Conservation (phyloP, 768 basidiomycete genomes). For the Russula lepida region DNA sequence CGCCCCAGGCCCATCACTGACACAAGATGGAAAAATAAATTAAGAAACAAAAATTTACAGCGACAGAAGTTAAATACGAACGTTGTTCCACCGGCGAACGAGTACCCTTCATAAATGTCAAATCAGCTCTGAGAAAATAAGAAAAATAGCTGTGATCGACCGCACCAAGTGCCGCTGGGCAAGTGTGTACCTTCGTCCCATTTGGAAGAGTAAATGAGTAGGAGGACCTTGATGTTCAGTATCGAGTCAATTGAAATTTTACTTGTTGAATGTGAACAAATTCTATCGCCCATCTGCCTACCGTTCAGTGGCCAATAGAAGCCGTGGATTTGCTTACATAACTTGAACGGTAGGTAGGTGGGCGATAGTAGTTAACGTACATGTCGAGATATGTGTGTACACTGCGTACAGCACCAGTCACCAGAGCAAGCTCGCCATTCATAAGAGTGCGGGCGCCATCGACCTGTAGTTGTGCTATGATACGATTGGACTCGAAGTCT, state of each 20-base stretch:
- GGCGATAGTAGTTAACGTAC: conserved; percentile 38
- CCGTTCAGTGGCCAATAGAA: no score
- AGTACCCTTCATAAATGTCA: conserved; percentile 41
- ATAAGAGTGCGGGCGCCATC: conserved; percentile 59
- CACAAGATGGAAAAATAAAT: neutral
- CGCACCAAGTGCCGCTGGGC: conserved; percentile 71
- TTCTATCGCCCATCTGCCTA: no score
- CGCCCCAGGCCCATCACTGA: conserved; percentile 70
- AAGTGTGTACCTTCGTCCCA: conserved; percentile 60
- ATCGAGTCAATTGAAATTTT: neutral
- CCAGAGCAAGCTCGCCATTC: conserved; percentile 36
- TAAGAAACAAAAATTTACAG: neutral
- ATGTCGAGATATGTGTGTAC: conserved; percentile 68
- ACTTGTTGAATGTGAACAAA: neutral
- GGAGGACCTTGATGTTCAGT: conserved; percentile 39
- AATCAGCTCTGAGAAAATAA: conserved; percentile 4
- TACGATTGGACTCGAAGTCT: conserved; percentile 65
- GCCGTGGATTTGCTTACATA: no score
- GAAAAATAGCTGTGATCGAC: conserved; percentile 2
- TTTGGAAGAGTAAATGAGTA: conserved; percentile 57
- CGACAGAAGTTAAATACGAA: conserved; percentile 27
- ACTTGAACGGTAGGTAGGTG: no score
- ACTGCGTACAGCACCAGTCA: conserved; percentile 55
- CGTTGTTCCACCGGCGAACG: conserved; percentile 79
- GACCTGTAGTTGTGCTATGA: conserved; percentile 66